These are phyloP conservation scores for Hygrophila difformis DNA, from an alignment of 257 asterid genomes.

Conservation along the genomic window DNA sequence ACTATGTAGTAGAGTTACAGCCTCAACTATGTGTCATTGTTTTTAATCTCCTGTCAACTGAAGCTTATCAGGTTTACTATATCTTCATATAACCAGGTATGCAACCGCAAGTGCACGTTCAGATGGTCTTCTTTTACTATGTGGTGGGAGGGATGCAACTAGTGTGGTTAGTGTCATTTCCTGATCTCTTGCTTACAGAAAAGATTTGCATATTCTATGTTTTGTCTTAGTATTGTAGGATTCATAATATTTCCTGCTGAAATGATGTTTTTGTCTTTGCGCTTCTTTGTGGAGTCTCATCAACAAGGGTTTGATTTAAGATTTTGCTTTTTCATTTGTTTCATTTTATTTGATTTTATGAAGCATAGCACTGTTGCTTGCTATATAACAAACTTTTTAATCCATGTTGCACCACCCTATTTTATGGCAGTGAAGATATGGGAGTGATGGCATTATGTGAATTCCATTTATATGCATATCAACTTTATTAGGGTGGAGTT, in stretches of 20 bases:
- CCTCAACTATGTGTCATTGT: too few relatives aligned
- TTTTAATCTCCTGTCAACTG: neutral
- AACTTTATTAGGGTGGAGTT: conserved; percentile 1
- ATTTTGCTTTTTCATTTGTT: neutral
- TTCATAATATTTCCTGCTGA: conserved; percentile 3
- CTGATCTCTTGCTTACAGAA: neutral
- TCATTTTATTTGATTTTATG: neutral
- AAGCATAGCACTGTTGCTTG: neutral
- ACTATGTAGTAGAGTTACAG: too few relatives aligned
- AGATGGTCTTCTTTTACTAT: conserved; percentile 97
- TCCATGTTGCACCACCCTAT: neutral
- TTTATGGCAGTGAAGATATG: conserved; percentile 1
- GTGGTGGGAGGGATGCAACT: conserved; percentile 99
- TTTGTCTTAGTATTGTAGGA: neutral
- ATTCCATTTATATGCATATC: conserved; percentile 1
- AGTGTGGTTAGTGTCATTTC: conserved; percentile 71
- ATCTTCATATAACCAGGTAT: conserved; percentile 49
- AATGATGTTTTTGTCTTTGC: neutral
- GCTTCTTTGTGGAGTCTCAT: conserved; percentile 7
- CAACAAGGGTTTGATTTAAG: neutral
- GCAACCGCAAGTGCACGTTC: conserved; percentile 99
- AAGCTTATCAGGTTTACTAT: conserved; percentile 8
- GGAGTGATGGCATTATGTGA: conserved; percentile 1
- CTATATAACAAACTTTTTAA: too few relatives aligned
- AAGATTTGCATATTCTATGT: conserved; percentile 7